A percentile compares a stretch with the other conserved stretches of the same genome.
phyloP scores from a whole-genome alignment of 139 green algal genomes.

The Chlamydomonas applanata region DNA sequence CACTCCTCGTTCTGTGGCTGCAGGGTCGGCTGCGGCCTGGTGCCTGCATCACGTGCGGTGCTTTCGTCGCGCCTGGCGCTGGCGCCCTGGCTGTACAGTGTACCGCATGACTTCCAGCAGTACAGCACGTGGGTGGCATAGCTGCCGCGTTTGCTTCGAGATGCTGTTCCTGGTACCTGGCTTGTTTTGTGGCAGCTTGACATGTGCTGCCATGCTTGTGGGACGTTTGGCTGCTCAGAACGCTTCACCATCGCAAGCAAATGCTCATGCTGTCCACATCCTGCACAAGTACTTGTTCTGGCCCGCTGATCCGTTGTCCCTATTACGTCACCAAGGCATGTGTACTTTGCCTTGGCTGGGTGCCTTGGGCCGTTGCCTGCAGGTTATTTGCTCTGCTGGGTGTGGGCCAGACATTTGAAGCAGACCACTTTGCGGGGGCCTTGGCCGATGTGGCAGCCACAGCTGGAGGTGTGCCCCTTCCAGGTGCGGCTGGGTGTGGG shows the following conservation, averaged over 20 bases:
- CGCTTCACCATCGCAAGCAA: too few species aligned
- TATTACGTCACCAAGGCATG: too few species aligned
- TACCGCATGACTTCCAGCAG: slow-evolving; percentile 28
- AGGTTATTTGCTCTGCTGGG: slow-evolving; percentile 28
- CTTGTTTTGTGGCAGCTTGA: too few species aligned
- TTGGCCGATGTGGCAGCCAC: slow-evolving; percentile 27
- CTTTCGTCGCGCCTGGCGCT: slow-evolving; percentile 35
- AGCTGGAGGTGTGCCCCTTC: slow-evolving; percentile 13
- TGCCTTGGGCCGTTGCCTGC: not conserved
- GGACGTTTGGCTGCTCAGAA: too few species aligned
- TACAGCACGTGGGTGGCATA: not conserved
- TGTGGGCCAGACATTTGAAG: slow-evolving; percentile 19
- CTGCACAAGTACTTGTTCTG: too few species aligned
- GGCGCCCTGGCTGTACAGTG: slow-evolving; percentile 44
- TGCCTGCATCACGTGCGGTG: slow-evolving; percentile 10
- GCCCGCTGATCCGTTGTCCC: too few species aligned
- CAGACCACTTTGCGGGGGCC: slow-evolving; percentile 31
- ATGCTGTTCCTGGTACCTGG: too few species aligned
- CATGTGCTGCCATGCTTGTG: too few species aligned
- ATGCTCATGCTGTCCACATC: too few species aligned
- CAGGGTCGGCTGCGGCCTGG: slow-evolving; percentile 45
- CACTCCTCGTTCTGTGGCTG: not conserved
- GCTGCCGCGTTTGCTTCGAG: too few species aligned
- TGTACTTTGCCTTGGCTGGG: too few species aligned
- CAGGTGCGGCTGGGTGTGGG: too few species aligned